Base-by-base conservation (phyloP, 176 grass and related monocot species). In the Musa acuminata region DNA sequence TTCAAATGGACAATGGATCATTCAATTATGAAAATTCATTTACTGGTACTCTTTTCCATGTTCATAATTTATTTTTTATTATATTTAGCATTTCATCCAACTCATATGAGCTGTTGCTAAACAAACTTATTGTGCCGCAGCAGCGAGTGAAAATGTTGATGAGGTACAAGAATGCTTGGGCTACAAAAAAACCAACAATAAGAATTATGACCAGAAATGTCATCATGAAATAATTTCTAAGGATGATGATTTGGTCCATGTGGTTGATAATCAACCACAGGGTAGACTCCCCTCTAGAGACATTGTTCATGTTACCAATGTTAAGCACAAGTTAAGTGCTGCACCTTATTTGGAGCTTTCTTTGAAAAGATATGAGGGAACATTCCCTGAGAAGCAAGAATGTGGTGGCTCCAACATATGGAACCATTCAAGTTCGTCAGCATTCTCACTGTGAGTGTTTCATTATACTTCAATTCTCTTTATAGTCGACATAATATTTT, bases 361-460 rank as follows among this genome's bases (percentile, higher is more conserved):
- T 75, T 86, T 95, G 49, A 95, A 84, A 89, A 87, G 88, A 87
- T 82, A 79, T 12, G 86, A 99, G 78, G 93, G 91, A 12, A 67
- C 69, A 72, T 73, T 70, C 58, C 72, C 62, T 64, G 83, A 87
- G 55, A 91, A 79, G 79, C 53, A 74, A 68, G 83, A 89, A 53
- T 95, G 83, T 71, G 84, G 78, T 87, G 84, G 89, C 78, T 84
- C 64, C 11, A 91, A 76, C 89, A 89, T 74, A 7, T 83, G 91
- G 71, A 91, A 91, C 60, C 96, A 99, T 83, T 99, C 96, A 59
- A 99, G 78, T 71, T 89, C 87, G 17, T 99, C 96, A 20, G 88
- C 96, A 9, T 99, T 99, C 82, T 91, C 88, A 64, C 64, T 94
- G 96, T 99, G 79, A 91, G 88, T 84, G 51, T 51, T n/a, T 51